Evolutionary conservation across 106 monocot genomes (phyloP).

Genomic region (Hemerocallis citrina): DNA sequence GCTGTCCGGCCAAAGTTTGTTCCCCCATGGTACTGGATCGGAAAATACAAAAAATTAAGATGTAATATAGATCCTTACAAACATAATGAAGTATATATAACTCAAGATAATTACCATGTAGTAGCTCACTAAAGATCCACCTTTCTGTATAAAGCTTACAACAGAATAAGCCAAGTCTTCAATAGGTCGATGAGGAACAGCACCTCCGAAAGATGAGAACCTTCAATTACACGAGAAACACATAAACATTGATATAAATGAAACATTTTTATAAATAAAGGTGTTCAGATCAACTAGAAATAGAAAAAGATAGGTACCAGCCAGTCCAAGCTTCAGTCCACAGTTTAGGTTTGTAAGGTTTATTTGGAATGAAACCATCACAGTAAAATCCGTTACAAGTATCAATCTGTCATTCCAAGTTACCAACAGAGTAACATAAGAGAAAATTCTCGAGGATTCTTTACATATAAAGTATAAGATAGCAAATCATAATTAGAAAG

Average conservation of each 20-base stretch:
- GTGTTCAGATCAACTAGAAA: background rate
- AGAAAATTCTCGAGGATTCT: too few relatives aligned
- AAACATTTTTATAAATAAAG: background rate
- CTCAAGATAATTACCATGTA: conserved; percentile 64
- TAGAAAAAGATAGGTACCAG: conserved; percentile 35
- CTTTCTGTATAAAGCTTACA: conserved; percentile 84
- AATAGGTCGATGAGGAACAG: conserved; percentile 78
- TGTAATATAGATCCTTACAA: background rate
- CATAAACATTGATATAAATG: background rate
- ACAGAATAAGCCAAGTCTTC: conserved; percentile 91
- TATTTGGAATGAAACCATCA: conserved; percentile 78
- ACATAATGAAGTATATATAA: background rate
- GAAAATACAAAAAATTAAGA: background rate
- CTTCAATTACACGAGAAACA: conserved; percentile 21
- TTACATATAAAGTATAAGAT: too few relatives aligned
- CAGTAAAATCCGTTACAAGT: conserved; percentile 95
- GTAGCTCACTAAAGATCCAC: conserved; percentile 94
- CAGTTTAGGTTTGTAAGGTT: conserved; percentile 75
- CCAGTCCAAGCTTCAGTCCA: conserved; percentile 98
- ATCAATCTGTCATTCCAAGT: conserved; percentile 50
- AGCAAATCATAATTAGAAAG: too few relatives aligned
- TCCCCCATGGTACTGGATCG: conserved; percentile 67
- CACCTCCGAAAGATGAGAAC: conserved; percentile 77
- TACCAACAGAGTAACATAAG: too few relatives aligned
- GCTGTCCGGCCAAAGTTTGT: conserved; percentile 91